phyloP scores from a whole-genome alignment of 345 rosid genomes.

The Angophora floribunda region DNA sequence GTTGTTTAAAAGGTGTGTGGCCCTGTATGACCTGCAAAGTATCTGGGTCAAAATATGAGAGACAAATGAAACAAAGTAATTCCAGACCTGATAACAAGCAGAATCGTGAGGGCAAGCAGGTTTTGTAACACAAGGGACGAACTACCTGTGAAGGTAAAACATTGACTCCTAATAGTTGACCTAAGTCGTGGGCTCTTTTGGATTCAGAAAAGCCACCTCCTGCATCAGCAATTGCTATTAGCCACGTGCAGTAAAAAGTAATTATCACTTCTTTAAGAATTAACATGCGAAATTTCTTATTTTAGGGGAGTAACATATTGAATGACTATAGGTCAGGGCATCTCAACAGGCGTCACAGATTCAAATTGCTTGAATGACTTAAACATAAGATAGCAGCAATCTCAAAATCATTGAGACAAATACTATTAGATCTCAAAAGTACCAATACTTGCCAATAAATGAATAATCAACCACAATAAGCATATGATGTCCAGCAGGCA shows the following conservation, averaged over 20 bases:
- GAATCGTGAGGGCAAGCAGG: not conserved
- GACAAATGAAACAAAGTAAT: not conserved
- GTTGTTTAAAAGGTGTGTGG: constrained; percentile 70
- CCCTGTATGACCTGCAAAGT: constrained; percentile 71
- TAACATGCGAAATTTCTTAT: not conserved
- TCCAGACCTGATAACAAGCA: not conserved
- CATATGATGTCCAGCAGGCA: not conserved
- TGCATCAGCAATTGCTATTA: not conserved
- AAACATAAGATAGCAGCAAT: not conserved
- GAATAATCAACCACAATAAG: not conserved
- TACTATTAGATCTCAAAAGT: not conserved
- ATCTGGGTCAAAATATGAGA: not conserved
- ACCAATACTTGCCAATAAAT: not conserved
- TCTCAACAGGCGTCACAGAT: not conserved
- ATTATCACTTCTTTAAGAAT: not conserved
- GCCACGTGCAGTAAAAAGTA: not conserved
- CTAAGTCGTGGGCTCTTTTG: constrained; percentile 64
- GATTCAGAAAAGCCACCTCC: constrained; percentile 90
- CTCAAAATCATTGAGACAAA: not conserved
- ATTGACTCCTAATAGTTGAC: constrained; percentile 43
- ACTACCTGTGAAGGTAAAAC: constrained; percentile 64
- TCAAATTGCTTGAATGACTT: not conserved
- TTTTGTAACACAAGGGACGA: not conserved
- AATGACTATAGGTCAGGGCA: not conserved
- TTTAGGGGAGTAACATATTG: not conserved